Evolutionary conservation across 2,329 filamentous ascomycete genomes (phyloP).

Genomic region (Diaporthe citri): DNA sequence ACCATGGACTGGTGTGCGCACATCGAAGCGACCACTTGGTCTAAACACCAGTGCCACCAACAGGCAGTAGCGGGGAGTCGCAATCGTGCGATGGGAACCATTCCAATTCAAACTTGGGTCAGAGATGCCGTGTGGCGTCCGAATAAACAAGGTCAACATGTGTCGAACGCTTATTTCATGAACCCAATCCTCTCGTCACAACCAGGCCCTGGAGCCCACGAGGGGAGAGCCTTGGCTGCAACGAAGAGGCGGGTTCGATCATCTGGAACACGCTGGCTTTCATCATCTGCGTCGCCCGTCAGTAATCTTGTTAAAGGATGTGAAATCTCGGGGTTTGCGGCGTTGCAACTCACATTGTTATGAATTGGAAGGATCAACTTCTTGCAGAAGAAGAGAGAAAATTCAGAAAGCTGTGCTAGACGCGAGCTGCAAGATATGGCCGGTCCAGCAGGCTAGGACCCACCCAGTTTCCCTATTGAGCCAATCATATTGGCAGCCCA

Average conservation of each 20-base stretch:
- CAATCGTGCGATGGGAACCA: constrained; percentile 34
- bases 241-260: constrained; percentile 78
- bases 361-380: constrained; percentile 96
- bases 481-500: constrained; percentile 29
- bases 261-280: constrained; percentile 95
- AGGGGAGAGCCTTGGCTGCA: constrained; percentile 85
- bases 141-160: constrained; percentile 94
- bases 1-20: neutral
- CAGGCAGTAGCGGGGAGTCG: neutral
- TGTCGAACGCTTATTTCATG: constrained; percentile 99
- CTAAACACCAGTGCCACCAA: neutral
- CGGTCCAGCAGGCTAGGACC: constrained; percentile 26
- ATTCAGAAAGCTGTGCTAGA: constrained; percentile 47
- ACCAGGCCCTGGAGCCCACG: constrained; percentile 88
- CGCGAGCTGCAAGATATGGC: constrained; percentile 39
- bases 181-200: constrained; percentile 74
- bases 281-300: constrained; percentile 83
- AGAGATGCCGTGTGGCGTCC: constrained; percentile 99
- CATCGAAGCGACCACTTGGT: neutral
- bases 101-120: constrained; percentile 65
- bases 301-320: constrained; percentile 44
- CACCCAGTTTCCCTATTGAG: neutral
- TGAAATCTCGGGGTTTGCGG: constrained; percentile 36
- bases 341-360: constrained; percentile 81
- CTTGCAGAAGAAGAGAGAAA: constrained; percentile 62